phyloP scores from a whole-genome alignment of 2,329 filamentous ascomycete species.

The Tolypocladium nubicola region DNA sequence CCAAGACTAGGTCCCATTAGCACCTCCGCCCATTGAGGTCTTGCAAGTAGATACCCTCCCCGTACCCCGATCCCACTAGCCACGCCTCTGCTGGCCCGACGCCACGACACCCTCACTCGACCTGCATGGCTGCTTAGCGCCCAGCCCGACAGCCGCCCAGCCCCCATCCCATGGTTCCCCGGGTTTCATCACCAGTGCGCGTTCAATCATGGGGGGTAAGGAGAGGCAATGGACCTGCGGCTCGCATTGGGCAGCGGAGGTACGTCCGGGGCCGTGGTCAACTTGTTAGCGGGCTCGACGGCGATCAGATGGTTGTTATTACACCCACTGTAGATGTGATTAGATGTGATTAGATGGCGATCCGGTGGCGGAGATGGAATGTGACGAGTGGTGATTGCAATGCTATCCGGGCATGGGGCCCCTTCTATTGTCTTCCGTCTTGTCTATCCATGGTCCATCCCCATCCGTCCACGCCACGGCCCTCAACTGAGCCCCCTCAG shows the following conservation, averaged over 20 bases:
- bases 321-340: no score
- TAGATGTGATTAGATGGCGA: not conserved
- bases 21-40: no score
- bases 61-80: not conserved
- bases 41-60: no score
- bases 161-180: not conserved
- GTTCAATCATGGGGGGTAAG: not conserved
- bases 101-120: not conserved
- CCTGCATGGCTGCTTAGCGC: not conserved
- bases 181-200: not conserved
- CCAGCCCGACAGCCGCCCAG: not conserved
- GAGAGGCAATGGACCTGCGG: not conserved
- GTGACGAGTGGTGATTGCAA: not conserved
- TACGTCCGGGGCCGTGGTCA: not conserved
- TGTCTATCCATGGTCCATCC: not conserved
- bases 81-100: not conserved
- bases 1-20: no score
- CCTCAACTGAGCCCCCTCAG: slow-evolving; percentile 3
- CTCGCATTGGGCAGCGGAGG: not conserved
- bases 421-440: not conserved
- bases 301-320: not conserved
- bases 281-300: not conserved
- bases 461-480: not conserved
- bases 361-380: not conserved
- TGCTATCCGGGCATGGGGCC: not conserved